Conservation (phyloP, 768 basidiomycete species). For the Mycena leptocephala region DNA sequence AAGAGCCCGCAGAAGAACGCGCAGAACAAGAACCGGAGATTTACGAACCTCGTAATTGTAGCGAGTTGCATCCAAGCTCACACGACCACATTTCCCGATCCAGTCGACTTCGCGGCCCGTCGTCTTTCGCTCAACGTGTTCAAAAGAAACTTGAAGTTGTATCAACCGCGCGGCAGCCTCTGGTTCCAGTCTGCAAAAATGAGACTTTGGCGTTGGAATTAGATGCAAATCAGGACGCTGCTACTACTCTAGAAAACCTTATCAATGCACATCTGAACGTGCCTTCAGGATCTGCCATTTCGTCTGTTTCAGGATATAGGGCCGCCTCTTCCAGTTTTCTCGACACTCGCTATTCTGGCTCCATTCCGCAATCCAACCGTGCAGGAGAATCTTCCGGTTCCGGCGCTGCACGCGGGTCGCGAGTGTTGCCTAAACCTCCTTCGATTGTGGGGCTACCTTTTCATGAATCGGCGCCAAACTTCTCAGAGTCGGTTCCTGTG, state of each 20-base stretch:
- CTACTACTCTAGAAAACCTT: not conserved
- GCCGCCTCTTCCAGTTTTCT: slow-evolving; percentile 32
- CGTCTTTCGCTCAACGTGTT: slow-evolving; percentile 62
- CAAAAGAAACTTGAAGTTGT: slow-evolving; percentile 57
- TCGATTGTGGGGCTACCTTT: slow-evolving; percentile 27
- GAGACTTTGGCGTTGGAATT: not conserved
- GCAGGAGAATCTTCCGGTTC: not conserved
- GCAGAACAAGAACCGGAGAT: slow-evolving; percentile 7
- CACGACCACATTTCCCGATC: slow-evolving; percentile 34
- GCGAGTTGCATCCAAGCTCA: slow-evolving; percentile 13
- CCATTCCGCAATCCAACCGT: not conserved
- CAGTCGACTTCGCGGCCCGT: slow-evolving; percentile 45
- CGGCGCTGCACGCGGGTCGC: slow-evolving; percentile 29
- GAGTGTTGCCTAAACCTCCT: slow-evolving; percentile 38
- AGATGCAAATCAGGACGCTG: not conserved
- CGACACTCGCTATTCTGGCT: slow-evolving; percentile 21
- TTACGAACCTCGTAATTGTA: slow-evolving; percentile 7
- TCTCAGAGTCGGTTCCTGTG: not conserved
- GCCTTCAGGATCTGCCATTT: slow-evolving; percentile 11
- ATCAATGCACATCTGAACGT: not conserved
- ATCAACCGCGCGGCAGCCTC: slow-evolving; percentile 6
- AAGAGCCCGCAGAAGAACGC: slow-evolving; percentile 6
- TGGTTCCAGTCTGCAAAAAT: not conserved
- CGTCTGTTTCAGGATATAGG: slow-evolving; percentile 11
- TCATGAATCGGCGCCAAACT: not conserved